Evolutionary conservation across 495 filamentous ascomycete genomes (phyloP).

Genomic region (Amorphotheca resinae): DNA sequence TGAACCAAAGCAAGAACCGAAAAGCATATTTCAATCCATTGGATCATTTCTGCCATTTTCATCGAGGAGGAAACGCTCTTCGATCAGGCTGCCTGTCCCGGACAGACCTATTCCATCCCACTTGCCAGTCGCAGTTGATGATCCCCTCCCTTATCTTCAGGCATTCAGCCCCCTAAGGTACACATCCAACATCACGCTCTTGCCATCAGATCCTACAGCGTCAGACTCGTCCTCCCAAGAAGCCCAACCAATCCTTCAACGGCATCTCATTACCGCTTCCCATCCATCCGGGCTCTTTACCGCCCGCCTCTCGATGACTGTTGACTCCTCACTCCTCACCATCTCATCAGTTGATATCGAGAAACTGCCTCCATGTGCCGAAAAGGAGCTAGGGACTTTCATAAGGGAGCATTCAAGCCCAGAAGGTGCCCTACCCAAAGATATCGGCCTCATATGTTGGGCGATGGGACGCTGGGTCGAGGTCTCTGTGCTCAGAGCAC

Average conservation of each 20-base stretch:
- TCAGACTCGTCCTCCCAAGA: slow-evolving; percentile 8
- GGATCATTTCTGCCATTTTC: slow-evolving; percentile 37
- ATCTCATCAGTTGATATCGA: slow-evolving; percentile 30
- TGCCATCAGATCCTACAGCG: slow-evolving; percentile 20
- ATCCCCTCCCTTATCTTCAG: slow-evolving; percentile 44
- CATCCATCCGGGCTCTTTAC: slow-evolving; percentile 31
- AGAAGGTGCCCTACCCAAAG: slow-evolving; percentile 27
- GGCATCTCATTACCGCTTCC: slow-evolving; percentile 27
- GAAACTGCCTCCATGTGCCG: slow-evolving; percentile 27
- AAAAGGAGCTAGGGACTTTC: slow-evolving; percentile 32
- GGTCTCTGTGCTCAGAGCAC: slow-evolving; percentile 30
- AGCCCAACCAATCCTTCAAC: slow-evolving; percentile 15
- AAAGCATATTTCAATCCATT: slow-evolving; percentile 25
- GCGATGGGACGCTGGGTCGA: slow-evolving; percentile 42
- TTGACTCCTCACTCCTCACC: slow-evolving; percentile 29
- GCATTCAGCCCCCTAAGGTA: slow-evolving; percentile 43
- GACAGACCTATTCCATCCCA: slow-evolving; percentile 32
- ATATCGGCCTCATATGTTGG: slow-evolving; percentile 34
- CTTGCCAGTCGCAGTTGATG: slow-evolving; percentile 37
- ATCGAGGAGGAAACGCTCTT: slow-evolving; percentile 18
- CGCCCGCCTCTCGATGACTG: slow-evolving; percentile 33
- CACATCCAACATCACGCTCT: slow-evolving; percentile 32
- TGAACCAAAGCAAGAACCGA: slow-evolving; percentile 25
- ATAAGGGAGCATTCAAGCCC: slow-evolving; percentile 19
- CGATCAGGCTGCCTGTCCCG: slow-evolving; percentile 8